A percentile compares a stretch with the other conserved stretches of the same genome.
These are phyloP conservation scores for Aureobasidium pullulans DNA, from an alignment of 2,329 filamentous ascomycete genomes.

Conservation along the genomic window DNA sequence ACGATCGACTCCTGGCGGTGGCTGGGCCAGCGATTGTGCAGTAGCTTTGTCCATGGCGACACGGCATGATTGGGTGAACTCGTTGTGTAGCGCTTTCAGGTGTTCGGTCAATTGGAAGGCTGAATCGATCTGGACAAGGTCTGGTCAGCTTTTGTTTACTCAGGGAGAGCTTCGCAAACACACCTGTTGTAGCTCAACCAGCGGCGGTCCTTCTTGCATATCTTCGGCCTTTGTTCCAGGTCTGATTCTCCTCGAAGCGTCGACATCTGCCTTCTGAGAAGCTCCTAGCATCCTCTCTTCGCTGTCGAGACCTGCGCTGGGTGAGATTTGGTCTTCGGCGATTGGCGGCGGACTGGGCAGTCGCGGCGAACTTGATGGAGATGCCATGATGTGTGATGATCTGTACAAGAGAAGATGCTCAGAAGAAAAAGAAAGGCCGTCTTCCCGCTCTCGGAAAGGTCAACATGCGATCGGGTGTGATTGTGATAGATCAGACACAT, in stretches of 20 bases:
- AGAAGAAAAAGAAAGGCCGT: not conserved
- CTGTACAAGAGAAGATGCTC: not conserved
- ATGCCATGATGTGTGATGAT: slow-evolving; percentile 25
- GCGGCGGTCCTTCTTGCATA: slow-evolving; percentile 85
- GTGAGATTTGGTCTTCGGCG: slow-evolving; percentile 86
- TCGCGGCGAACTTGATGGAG: slow-evolving; percentile 71
- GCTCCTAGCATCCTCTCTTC: slow-evolving; percentile 52
- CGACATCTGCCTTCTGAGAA: slow-evolving; percentile 51
- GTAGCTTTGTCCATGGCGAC: slow-evolving; percentile 68
- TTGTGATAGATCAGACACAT: not conserved
- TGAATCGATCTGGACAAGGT: slow-evolving; percentile 68
- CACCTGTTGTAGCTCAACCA: slow-evolving; percentile 80
- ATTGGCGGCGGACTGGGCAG: slow-evolving; percentile 91
- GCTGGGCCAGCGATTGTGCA: slow-evolving; percentile 67
- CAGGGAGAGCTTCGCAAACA: slow-evolving; percentile 4
- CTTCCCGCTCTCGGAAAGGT: not conserved
- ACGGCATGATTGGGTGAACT: slow-evolving; percentile 51
- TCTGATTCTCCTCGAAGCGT: slow-evolving; percentile 77
- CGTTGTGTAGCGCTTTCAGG: slow-evolving; percentile 80
- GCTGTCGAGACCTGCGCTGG: slow-evolving; percentile 54
- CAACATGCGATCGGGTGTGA: not conserved
- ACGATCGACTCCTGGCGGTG: slow-evolving; percentile 73
- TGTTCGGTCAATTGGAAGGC: slow-evolving; percentile 97
- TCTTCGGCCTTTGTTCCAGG: slow-evolving; percentile 87
- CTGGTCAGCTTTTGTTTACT: slow-evolving; percentile 9